Conservation (phyloP, 1,284 basidiomycete species). For the Heterobasidion parviporum region DNA sequence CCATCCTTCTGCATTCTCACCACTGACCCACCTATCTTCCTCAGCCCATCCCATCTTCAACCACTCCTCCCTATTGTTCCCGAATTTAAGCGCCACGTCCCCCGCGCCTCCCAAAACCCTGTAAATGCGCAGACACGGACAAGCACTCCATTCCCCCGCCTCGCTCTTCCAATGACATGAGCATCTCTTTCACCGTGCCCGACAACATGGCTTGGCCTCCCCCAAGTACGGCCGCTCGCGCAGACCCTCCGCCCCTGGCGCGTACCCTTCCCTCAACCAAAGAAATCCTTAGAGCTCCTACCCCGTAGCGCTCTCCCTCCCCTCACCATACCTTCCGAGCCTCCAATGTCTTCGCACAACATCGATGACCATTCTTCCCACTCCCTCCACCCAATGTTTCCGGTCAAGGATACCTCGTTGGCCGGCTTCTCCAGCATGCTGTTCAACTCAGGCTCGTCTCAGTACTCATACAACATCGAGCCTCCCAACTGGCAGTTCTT, state of each 20-base stretch:
- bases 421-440: constrained; percentile 48
- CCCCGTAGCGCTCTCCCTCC: constrained; percentile 65
- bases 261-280: constrained; percentile 61
- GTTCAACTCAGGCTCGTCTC: constrained; percentile 35
- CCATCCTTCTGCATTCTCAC: background rate
- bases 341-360: constrained; percentile 47
- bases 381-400: constrained; percentile 54
- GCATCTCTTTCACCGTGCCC: constrained; percentile 53
- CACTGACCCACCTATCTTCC: constrained; percentile 5
- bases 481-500: constrained; percentile 53
- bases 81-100: constrained; percentile 87
- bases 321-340: constrained; percentile 71
- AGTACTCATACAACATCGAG: constrained; percentile 51
- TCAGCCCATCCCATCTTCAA: constrained; percentile 82
- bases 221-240: constrained; percentile 50
- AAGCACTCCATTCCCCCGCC: constrained; percentile 61
- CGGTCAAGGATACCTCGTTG: constrained; percentile 54
- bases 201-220: constrained; percentile 23
- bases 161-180: constrained; percentile 59
- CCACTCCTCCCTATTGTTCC: constrained; percentile 80
- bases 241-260: constrained; percentile 74
- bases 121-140: constrained; percentile 58
- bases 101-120: constrained; percentile 77
- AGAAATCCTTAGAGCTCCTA: constrained; percentile 53
- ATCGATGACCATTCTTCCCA: constrained; percentile 50